Percentiles rank a stretch among this genome's conserved stretches.
Conservation (phyloP, 2,329 filamentous ascomycete species). For the Dryadomyces quercivorus region DNA sequence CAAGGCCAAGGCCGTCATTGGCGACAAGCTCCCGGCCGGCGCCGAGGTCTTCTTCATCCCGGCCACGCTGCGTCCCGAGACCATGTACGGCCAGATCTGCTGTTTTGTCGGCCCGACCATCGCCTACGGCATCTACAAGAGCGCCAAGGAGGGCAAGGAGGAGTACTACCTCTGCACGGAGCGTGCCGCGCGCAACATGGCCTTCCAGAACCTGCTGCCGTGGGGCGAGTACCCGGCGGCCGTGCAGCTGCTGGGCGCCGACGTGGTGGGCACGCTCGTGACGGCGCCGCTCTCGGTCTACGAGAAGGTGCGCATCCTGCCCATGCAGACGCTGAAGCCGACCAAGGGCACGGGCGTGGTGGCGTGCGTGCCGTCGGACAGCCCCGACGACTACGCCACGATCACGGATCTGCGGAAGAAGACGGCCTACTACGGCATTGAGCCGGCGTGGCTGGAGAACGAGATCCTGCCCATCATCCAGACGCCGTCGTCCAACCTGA, state of each 20-base stretch:
- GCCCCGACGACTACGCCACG: slow-evolving; percentile 88
- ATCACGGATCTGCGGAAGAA: slow-evolving; percentile 84
- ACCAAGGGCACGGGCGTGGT: slow-evolving; percentile 96
- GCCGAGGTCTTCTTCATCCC: slow-evolving; percentile 82
- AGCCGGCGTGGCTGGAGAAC: slow-evolving; percentile 91
- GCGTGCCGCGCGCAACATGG: slow-evolving; percentile 80
- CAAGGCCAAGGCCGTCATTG: slow-evolving; percentile 56
- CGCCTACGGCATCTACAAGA: slow-evolving; percentile 76
- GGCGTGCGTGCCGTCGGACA: slow-evolving; percentile 90
- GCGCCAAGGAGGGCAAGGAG: slow-evolving; percentile 39
- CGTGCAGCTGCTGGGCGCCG: slow-evolving; percentile 62
- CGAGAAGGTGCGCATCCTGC: slow-evolving; percentile 73
- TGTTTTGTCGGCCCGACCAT: slow-evolving; percentile 91
- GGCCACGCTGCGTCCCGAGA: slow-evolving; percentile 85
- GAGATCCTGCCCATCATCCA: slow-evolving; percentile 83
- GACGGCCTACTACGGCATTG: slow-evolving; percentile 87
- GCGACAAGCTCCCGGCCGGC: slow-evolving; percentile 65
- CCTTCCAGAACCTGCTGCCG: slow-evolving; percentile 78
- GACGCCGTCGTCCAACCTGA: slow-evolving; percentile 71
- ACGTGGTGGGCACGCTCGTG: slow-evolving; percentile 78
- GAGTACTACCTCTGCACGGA: slow-evolving; percentile 58
- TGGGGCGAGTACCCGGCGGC: slow-evolving; percentile 54
- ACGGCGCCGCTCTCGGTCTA: slow-evolving; percentile 82
- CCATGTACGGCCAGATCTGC: slow-evolving; percentile 96
- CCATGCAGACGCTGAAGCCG: slow-evolving; percentile 87